Base-by-base conservation (phyloP, 2,329 filamentous ascomycete species). In the Cytospora piceae region DNA sequence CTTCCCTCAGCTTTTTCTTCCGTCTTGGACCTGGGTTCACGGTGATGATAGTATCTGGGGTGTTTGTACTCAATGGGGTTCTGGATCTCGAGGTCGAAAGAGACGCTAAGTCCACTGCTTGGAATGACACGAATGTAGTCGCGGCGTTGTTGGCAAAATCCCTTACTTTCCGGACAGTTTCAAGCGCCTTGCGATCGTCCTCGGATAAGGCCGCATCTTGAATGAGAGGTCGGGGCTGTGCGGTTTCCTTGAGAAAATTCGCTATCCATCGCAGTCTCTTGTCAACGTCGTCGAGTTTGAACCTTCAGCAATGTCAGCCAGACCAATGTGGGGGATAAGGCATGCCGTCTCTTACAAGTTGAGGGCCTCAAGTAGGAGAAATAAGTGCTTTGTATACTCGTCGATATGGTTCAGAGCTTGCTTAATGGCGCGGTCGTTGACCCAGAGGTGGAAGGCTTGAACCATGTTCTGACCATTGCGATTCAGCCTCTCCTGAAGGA, bases 261-360 rank as follows among this genome's bases (percentile, higher is more conserved):
- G 52, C 39, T 37, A 67, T 61, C 8, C 32, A 4, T 32, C 34
- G 49, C 9, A 67, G 31, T 4, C 29, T 32, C 15, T 46, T 39
- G 9, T 64, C 61, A 42, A 52, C 29, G 3, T 58, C 55, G 22
- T 67, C 61, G 14, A 37, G 14, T 56, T 67, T 67, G 61, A 61
- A 61, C 17, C 65, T 67, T 24, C 4, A 8, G 2, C 1, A 12
- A 12, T 61, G 46, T 59, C 24, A 64, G 52, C 32, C 22, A 14
- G 9, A 5, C 0, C 0, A 20, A 9, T n/a, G 4, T 6, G 2
- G 0, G 3, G 12, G 7, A 31, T 6, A 15, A 24, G n/a, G 1
- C 3, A 42, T 20, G 39, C 5, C 17, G 11, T 17, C 4, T 57
- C 61, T 61, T 17, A 67, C 65, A 67, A 20, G 5, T 61, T 52